phyloP scores from a whole-genome alignment of 371 early-diverging fungal genomes.

The Mortierella sp. region DNA sequence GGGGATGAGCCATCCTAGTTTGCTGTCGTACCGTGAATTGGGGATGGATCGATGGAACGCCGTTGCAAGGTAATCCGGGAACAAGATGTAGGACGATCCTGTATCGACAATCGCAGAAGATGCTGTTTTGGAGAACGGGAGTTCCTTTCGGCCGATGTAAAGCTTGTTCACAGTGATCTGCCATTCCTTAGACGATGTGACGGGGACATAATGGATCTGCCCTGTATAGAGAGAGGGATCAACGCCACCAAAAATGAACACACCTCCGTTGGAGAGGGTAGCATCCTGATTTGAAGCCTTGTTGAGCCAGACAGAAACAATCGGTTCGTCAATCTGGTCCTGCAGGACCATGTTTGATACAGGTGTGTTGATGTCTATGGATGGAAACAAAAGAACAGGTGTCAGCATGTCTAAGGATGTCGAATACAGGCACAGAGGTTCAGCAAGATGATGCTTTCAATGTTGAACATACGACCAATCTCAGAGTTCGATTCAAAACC shows the following conservation, averaged over 20 bases:
- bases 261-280: slow-evolving; percentile 31
- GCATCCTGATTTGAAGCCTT: slow-evolving; percentile 41
- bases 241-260: slow-evolving; percentile 48
- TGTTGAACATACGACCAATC: slow-evolving; percentile 15
- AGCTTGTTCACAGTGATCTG: slow-evolving; percentile 29
- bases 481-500: slow-evolving; percentile 44
- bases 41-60: slow-evolving; percentile 47
- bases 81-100: slow-evolving; percentile 49
- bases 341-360: slow-evolving; percentile 41
- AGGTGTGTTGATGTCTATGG: slow-evolving; percentile 18
- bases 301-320: slow-evolving; percentile 50
- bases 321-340: slow-evolving; percentile 29
- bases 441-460: neutral
- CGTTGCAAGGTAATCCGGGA: slow-evolving; percentile 43
- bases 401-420: no score
- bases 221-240: slow-evolving; percentile 32
- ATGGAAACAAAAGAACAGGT: neutral
- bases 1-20: slow-evolving; percentile 47
- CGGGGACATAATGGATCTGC: slow-evolving; percentile 32
- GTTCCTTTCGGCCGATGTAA: slow-evolving; percentile 35
- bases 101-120: slow-evolving; percentile 47
- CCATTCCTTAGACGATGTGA: slow-evolving; percentile 42
- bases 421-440: no score
- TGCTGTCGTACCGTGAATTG: slow-evolving; percentile 33
- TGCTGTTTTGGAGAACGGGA: slow-evolving; percentile 18